These are phyloP conservation scores for Balakata baccata DNA, from an alignment of 345 rosid genomes.

Conservation along the genomic window DNA sequence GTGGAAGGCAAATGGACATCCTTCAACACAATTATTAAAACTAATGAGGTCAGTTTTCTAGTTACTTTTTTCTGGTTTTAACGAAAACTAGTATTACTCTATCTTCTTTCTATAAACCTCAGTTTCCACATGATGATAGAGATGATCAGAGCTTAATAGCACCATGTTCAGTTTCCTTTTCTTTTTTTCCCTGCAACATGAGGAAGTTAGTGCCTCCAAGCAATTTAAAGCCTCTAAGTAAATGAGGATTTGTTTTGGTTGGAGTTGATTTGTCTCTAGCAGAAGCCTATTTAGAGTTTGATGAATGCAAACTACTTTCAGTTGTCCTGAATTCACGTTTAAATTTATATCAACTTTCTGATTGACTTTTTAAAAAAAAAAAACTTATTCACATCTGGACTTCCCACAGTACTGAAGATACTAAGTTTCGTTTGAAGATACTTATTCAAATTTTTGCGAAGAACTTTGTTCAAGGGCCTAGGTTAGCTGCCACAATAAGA, in stretches of 20 bases:
- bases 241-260: neutral
- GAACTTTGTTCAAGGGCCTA: neutral
- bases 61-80: neutral
- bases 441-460: neutral
- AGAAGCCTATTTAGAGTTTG: neutral
- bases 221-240: neutral
- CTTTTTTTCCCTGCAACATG: neutral
- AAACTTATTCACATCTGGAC: neutral
- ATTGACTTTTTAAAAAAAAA: neutral
- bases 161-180: neutral
- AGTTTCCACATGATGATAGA: neutral
- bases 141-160: neutral
- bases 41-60: constrained; percentile 52
- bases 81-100: neutral
- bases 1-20: constrained; percentile 62
- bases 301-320: neutral
- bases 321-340: neutral
- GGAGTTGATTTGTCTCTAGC: neutral
- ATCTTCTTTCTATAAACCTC: neutral
- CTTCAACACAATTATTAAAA: constrained; percentile 53
- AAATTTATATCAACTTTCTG: neutral
- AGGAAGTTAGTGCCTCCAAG: neutral
- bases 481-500: neutral
- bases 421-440: neutral
- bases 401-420: neutral